A percentile compares a stretch with the other conserved stretches of the same genome.
Evolutionary conservation across 2,329 filamentous ascomycete species (phyloP).

Genomic region (Leptographium wingfieldii): DNA sequence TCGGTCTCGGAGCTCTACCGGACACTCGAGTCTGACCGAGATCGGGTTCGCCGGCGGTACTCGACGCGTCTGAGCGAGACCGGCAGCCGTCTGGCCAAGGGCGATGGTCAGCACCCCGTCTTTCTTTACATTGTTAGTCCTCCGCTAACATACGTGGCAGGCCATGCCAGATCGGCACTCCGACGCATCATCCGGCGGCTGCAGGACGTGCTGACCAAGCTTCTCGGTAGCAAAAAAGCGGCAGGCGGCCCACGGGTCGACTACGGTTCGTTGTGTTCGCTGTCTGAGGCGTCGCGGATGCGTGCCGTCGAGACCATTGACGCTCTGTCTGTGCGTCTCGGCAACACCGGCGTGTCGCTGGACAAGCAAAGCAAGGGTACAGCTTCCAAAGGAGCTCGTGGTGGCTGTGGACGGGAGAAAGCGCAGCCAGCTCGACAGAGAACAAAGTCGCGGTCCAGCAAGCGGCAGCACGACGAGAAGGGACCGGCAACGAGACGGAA

Average conservation of each 20-base stretch:
- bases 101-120: constrained; percentile 29
- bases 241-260: constrained; percentile 22
- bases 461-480: too few species aligned
- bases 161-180: constrained; percentile 25
- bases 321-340: constrained; percentile 26
- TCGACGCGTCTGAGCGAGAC: constrained; percentile 25
- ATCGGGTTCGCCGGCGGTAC: constrained; percentile 30
- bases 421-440: too few species aligned
- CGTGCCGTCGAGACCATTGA: constrained; percentile 37
- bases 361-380: too few species aligned
- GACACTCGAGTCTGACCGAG: constrained; percentile 26
- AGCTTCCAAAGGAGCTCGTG: too few species aligned
- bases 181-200: constrained; percentile 30
- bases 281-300: constrained; percentile 34
- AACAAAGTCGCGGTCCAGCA: too few species aligned
- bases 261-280: constrained; percentile 31
- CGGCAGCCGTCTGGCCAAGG: constrained; percentile 30
- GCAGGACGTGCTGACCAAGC: constrained; percentile 26
- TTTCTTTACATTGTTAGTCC: too few species aligned
- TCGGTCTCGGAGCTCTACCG: constrained; percentile 10
- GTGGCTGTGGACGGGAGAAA: too few species aligned
- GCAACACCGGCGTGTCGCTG: not conserved
- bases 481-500: too few species aligned
- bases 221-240: constrained; percentile 21
- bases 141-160: constrained; percentile 14